Conservation (phyloP, 257 asterid species). For the Penstemon eatonii region DNA sequence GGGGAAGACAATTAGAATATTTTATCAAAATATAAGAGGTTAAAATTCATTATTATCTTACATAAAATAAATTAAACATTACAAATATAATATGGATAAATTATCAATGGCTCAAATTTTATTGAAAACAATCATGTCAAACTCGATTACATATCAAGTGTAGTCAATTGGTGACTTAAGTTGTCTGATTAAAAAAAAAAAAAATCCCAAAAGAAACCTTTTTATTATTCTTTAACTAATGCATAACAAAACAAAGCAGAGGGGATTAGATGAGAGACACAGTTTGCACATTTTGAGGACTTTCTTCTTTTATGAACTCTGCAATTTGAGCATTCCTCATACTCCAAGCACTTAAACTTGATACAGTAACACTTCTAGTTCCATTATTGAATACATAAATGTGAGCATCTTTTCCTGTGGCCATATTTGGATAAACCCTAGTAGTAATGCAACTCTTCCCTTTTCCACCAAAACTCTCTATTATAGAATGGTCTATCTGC, state of each 20-base stretch:
- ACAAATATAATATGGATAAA: no score
- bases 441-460: slow-evolving; percentile 72
- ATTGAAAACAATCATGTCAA: no score
- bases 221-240: background rate
- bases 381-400: slow-evolving; percentile 79
- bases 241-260: background rate
- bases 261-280: background rate
- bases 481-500: slow-evolving; percentile 89
- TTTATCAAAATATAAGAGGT: no score
- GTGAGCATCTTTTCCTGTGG: slow-evolving; percentile 49
- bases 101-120: no score
- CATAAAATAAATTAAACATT: no score
- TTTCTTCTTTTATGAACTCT: slow-evolving; percentile 27
- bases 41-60: no score
- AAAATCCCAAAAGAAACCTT: background rate
- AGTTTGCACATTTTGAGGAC: slow-evolving; percentile 11
- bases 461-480: slow-evolving; percentile 89
- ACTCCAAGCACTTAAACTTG: slow-evolving; percentile 39
- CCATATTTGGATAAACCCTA: slow-evolving; percentile 71
- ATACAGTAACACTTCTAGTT: slow-evolving; percentile 20
- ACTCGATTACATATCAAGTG: no score
- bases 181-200: no score
- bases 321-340: slow-evolving; percentile 39
- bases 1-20: no score
- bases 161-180: no score